Evolutionary conservation across 2,329 filamentous ascomycete species (phyloP).

Genomic region (Tolypocladium amazonense): DNA sequence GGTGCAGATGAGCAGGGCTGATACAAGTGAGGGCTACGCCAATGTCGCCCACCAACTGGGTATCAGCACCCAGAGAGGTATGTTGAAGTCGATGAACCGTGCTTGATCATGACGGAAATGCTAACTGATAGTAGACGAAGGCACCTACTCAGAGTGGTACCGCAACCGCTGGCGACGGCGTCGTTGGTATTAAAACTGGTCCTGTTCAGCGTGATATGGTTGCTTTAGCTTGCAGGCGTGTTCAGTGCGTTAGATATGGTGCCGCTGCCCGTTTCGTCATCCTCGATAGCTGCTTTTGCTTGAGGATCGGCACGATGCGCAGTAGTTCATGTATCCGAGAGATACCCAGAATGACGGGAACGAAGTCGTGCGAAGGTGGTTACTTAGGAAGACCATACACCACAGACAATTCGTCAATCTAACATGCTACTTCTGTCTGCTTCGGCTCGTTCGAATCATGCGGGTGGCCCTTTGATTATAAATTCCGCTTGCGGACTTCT

Average conservation of each 20-base stretch:
- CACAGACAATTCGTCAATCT: too few species aligned
- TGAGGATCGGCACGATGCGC: not conserved
- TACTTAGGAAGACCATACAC: not conserved
- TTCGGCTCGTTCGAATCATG: not conserved
- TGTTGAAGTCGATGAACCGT: constrained; percentile 2
- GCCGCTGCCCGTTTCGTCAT: not conserved
- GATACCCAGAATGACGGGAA: not conserved
- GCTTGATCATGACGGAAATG: not conserved
- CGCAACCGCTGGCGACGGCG: not conserved
- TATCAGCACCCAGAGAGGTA: constrained; percentile 41
- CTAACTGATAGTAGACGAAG: not conserved
- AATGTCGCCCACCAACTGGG: constrained; percentile 53
- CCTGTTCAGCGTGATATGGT: not conserved
- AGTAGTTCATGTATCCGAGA: too few species aligned
- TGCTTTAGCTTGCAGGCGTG: not conserved
- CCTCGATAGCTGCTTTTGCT: not conserved
- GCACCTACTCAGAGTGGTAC: constrained; percentile 6
- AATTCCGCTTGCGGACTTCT: constrained; percentile 1
- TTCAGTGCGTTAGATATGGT: too few species aligned
- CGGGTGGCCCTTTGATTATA: not conserved
- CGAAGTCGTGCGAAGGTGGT: not conserved
- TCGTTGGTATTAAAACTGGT: not conserved
- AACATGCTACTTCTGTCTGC: too few species aligned
- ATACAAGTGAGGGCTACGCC: constrained; percentile 44
- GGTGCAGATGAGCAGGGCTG: constrained; percentile 28